Evolutionary conservation across 495 filamentous ascomycete genomes (phyloP), one percentile per base, ranked within the genome.

Genomic region (Evansstolkia leycettana): DNA sequence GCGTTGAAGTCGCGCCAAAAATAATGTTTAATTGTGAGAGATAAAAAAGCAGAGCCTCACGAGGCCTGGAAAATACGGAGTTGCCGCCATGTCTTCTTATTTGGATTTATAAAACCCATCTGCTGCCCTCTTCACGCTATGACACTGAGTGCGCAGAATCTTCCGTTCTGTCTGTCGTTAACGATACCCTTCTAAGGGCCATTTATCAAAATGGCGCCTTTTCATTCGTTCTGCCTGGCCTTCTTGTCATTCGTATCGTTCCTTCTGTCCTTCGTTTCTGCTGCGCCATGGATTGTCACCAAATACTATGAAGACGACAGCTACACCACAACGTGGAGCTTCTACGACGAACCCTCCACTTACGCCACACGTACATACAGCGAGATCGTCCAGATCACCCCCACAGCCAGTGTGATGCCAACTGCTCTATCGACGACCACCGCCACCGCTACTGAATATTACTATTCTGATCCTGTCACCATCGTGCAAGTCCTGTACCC

Each of bases 401-500:
- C 28, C 28, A 29, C 28, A n/a, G 41, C 37, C 0, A 45, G 51
- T 5, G 43, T 46, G 0, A 40, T 36, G 2, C 19, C 31, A n/a
- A 5, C n/a, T 9, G 28, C 49, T 17, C 11, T 48, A 11, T 51
- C 49, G 0, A 36, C 47, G 0, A 23, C 34, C 18, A 51, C 42
- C 10, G 34, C 31, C 8, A 50, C 37, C 19, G 26, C 39, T 8
- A 32, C 26, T 29, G 32, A 36, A 23, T 31, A 27, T 41, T 39
- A 32, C 14, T 28, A 14, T 39, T 46, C 28, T 28, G n/a, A n/a
- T n/a, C n/a, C n/a, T 54, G 28, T 29, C 15, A 43, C 45, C 12
- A 19, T 55, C 14, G 43, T 53, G 7, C 25, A 50, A 18, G 23
- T 57, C 10, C 42, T 43, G 27, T 17, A 50, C 15, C 33, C 43